A percentile compares a stretch with the other conserved stretches of the same genome.
Conservation (phyloP, 495 filamentous ascomycete genomes). For the Xylaria venustula region DNA sequence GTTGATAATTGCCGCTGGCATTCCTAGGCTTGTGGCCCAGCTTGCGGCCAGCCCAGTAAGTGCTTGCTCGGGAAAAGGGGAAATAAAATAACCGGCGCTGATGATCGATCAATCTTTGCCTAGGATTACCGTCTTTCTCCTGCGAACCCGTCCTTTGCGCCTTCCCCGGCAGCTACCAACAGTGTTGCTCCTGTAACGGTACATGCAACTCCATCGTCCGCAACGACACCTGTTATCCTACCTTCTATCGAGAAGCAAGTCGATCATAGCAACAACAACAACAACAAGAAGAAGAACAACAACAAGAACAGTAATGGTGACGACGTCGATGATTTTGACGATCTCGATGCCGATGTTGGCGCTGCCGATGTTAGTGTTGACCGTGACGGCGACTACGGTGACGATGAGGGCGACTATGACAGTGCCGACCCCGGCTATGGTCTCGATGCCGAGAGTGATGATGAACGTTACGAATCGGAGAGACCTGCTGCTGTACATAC, state of each 20-base stretch:
- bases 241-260: constrained; percentile 9
- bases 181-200: not conserved
- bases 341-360: too few relatives aligned
- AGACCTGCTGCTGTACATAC: not conserved
- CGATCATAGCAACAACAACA: not conserved
- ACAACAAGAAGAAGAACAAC: not conserved
- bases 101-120: constrained; percentile 5
- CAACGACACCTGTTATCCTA: not conserved
- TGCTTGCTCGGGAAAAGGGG: not conserved
- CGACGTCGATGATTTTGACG: not conserved
- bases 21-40: constrained; percentile 17
- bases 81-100: not conserved
- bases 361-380: too few relatives aligned
- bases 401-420: not conserved
- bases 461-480: not conserved
- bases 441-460: not conserved
- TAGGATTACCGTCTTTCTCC: constrained; percentile 18
- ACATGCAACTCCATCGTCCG: not conserved
- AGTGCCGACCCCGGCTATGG: not conserved
- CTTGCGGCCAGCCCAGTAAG: constrained; percentile 17
- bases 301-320: too few relatives aligned
- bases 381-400: not conserved
- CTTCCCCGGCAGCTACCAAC: not conserved
- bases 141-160: not conserved
- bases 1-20: constrained; percentile 11